Conservation (phyloP, 2,329 filamentous ascomycete genomes). For the Penicillium sp. region DNA sequence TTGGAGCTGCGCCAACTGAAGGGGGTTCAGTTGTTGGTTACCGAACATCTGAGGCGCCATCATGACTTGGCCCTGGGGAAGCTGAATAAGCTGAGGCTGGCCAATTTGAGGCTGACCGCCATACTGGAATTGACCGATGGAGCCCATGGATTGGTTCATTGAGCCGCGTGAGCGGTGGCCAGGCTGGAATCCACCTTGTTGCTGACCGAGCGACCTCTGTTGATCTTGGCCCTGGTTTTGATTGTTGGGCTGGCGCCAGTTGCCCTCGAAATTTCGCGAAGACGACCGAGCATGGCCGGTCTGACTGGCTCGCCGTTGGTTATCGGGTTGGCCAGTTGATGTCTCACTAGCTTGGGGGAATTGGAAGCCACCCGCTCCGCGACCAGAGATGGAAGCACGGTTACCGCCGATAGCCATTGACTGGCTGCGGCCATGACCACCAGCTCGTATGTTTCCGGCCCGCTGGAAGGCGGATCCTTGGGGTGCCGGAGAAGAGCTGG, state of each 20-base stretch:
- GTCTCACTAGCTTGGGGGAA: conserved; percentile 61
- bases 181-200: conserved; percentile 77
- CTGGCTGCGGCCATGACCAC: conserved; percentile 55
- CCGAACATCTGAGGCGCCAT: conserved; percentile 81
- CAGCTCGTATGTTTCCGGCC: conserved; percentile 85
- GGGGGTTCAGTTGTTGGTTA: conserved; percentile 80
- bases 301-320: conserved; percentile 71
- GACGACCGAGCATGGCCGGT: conserved; percentile 73
- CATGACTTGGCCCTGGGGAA: conserved; percentile 78
- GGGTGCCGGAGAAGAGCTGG: conserved; percentile 51
- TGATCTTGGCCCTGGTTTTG: conserved; percentile 49
- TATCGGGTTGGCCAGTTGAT: conserved; percentile 58
- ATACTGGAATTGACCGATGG: conserved; percentile 85
- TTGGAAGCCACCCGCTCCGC: conserved; percentile 70
- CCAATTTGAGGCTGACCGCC: conserved; percentile 46
- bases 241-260: conserved; percentile 84
- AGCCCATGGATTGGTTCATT: conserved; percentile 80
- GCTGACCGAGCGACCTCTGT: conserved; percentile 64
- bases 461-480: conserved; percentile 64
- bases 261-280: conserved; percentile 95
- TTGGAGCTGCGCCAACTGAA: conserved; percentile 88
- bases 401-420: conserved; percentile 59
- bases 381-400: conserved; percentile 61
- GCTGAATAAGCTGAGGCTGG: conserved; percentile 83
- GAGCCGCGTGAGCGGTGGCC: conserved; percentile 85